Conservation (phyloP, 495 filamentous ascomycete species). For the Xeromyces bisporus region DNA sequence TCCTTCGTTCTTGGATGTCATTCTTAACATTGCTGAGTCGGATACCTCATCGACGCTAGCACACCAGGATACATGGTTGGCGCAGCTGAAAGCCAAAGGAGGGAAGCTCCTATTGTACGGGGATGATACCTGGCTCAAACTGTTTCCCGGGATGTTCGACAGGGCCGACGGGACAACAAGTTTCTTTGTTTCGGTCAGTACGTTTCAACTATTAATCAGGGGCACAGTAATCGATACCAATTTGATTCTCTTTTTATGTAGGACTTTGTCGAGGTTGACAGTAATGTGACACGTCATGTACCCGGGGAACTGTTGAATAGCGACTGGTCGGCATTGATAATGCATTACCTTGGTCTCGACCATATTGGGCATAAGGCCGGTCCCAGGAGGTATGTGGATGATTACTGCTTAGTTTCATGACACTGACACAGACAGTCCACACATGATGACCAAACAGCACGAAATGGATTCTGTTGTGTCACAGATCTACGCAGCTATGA, state of each 20-base stretch:
- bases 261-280: not conserved
- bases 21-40: slow-evolving; percentile 89
- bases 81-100: slow-evolving; percentile 64
- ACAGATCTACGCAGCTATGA: slow-evolving; percentile 60
- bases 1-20: slow-evolving; percentile 90
- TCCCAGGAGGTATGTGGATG: slow-evolving; percentile 47
- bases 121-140: slow-evolving; percentile 95
- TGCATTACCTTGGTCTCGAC: slow-evolving; percentile 92
- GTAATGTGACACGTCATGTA: slow-evolving; percentile 77
- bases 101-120: slow-evolving; percentile 87
- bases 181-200: slow-evolving; percentile 91
- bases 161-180: slow-evolving; percentile 84
- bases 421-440: slow-evolving; percentile 35
- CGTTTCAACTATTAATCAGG: slow-evolving; percentile 3
- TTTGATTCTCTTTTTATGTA: not conserved
- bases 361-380: slow-evolving; percentile 96
- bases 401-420: not conserved
- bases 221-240: too few species aligned
- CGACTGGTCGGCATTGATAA: slow-evolving; percentile 86
- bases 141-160: slow-evolving; percentile 78
- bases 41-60: slow-evolving; percentile 77
- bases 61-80: slow-evolving; percentile 85
- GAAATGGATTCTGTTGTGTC: slow-evolving; percentile 85
- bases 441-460: slow-evolving; percentile 82
- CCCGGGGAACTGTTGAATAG: slow-evolving; percentile 49